A percentile compares a stretch with the other conserved stretches of the same genome.
Evolutionary conservation across 2,329 filamentous ascomycete species (phyloP).

Genomic region (Chrysoporthe puriensis): DNA sequence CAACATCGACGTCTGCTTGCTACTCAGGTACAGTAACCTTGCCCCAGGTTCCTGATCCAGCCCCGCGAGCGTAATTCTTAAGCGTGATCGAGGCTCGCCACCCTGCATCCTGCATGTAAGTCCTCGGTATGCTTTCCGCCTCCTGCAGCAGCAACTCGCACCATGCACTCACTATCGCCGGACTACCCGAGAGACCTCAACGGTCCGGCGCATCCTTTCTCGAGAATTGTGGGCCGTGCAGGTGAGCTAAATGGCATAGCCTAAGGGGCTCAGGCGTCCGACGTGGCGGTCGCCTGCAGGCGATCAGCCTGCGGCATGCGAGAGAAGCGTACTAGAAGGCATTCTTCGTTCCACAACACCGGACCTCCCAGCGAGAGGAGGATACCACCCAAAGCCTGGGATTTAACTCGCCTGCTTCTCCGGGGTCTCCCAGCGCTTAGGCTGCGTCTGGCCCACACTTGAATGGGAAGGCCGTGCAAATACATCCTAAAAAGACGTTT

Average conservation of each 20-base stretch:
- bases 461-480: not conserved
- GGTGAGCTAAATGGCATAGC: not conserved
- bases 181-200: not conserved
- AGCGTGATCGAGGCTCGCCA: not conserved
- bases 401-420: not conserved
- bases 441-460: not conserved
- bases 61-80: not conserved
- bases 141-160: not conserved
- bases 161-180: not conserved
- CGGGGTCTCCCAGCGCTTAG: not conserved
- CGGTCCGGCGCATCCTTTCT: slow-evolving; percentile 1
- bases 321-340: slow-evolving; percentile 1
- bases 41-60: not conserved
- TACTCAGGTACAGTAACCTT: not conserved
- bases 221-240: not conserved
- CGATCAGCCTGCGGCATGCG: not conserved
- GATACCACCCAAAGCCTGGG: too few relatives aligned
- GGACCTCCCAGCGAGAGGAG: not conserved
- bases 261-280: not conserved
- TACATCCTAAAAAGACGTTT: not conserved
- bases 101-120: not conserved
- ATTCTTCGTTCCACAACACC: not conserved
- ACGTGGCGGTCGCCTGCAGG: not conserved
- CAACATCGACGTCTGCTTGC: not conserved
- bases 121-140: not conserved